These are phyloP conservation scores for Rubroboletus pulcherrimus DNA, from an alignment of 768 basidiomycete species.

Conservation along the genomic window DNA sequence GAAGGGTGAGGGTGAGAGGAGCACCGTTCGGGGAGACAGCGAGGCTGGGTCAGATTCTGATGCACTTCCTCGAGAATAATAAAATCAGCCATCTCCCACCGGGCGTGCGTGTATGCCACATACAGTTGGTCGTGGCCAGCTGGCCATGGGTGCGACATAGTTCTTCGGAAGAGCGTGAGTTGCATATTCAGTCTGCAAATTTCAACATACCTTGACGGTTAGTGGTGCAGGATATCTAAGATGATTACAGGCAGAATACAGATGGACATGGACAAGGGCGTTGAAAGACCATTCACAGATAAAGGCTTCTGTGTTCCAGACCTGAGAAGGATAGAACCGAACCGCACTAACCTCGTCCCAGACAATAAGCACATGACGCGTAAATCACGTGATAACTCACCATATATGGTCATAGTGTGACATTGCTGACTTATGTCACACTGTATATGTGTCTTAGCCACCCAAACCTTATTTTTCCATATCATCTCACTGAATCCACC, in stretches of 20 bases:
- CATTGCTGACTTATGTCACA: slow-evolving; percentile 29
- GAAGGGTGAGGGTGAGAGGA: slow-evolving; percentile 26
- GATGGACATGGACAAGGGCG: background rate
- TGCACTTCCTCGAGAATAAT: slow-evolving; percentile 5
- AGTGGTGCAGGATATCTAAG: background rate
- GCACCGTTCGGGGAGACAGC: slow-evolving; percentile 26
- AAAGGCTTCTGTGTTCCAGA: background rate
- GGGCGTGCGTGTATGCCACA: slow-evolving; percentile 7
- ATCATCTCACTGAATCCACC: slow-evolving; percentile 25
- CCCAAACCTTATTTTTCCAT: slow-evolving; percentile 26
- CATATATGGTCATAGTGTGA: slow-evolving; percentile 6
- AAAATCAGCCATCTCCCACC: background rate
- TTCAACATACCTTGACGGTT: slow-evolving; percentile 2
- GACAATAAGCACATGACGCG: slow-evolving; percentile 17
- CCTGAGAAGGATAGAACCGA: background rate
- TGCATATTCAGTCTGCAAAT: background rate
- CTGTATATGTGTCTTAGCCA: slow-evolving; percentile 33
- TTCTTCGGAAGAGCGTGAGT: slow-evolving; percentile 13
- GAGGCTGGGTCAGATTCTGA: slow-evolving; percentile 29
- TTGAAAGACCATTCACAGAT: slow-evolving; percentile 10
- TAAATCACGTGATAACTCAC: slow-evolving; percentile 14
- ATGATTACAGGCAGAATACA: background rate
- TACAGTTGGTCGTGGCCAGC: slow-evolving; percentile 15
- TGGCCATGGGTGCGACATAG: slow-evolving; percentile 28
- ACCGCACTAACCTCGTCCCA: slow-evolving; percentile 2